A percentile compares a stretch with the other conserved stretches of the same genome.
phyloP scores from a whole-genome alignment of 768 basidiomycete genomes.

The Collybia mongolica region DNA sequence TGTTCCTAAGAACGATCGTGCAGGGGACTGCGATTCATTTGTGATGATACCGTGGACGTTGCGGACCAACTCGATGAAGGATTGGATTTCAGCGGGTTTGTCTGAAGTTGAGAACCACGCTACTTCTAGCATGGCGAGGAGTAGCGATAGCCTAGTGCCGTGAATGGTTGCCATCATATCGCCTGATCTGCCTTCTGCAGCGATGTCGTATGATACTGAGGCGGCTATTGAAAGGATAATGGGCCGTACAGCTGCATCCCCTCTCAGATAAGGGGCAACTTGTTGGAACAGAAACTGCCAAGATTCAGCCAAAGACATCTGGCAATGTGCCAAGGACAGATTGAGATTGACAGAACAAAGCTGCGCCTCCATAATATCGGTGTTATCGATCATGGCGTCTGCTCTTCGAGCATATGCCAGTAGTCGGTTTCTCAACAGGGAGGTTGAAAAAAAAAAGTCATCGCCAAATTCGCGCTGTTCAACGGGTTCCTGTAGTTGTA shows the following conservation, averaged over 20 bases:
- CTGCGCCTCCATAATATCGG: conserved; percentile 52
- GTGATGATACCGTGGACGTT: conserved; percentile 65
- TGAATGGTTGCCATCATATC: conserved; percentile 87
- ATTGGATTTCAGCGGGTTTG: conserved; percentile 49
- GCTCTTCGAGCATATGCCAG: conserved; percentile 43
- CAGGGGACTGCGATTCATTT: conserved; percentile 74
- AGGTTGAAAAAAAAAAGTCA: conserved; percentile 69
- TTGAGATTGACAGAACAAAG: conserved; percentile 83
- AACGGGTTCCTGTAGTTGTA: conserved; percentile 60
- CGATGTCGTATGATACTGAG: conserved; percentile 64
- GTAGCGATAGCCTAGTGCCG: conserved; percentile 65
- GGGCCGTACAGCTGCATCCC: conserved; percentile 53
- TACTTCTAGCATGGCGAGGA: conserved; percentile 77
- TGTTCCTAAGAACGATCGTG: conserved; percentile 67
- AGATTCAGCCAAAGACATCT: conserved; percentile 69
- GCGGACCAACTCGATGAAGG: conserved; percentile 60
- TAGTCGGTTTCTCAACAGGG: conserved; percentile 59
- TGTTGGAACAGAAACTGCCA: conserved; percentile 76
- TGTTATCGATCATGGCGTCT: conserved; percentile 38
- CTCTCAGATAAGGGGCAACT: conserved; percentile 61
- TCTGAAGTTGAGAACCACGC: conserved; percentile 70
- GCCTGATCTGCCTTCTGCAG: conserved; percentile 68
- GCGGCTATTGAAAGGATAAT: conserved; percentile 57
- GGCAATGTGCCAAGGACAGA: conserved; percentile 79
- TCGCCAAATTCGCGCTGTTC: conserved; percentile 79